Base-by-base conservation (phyloP, 345 rosid genomes). In the Mangifera indica region DNA sequence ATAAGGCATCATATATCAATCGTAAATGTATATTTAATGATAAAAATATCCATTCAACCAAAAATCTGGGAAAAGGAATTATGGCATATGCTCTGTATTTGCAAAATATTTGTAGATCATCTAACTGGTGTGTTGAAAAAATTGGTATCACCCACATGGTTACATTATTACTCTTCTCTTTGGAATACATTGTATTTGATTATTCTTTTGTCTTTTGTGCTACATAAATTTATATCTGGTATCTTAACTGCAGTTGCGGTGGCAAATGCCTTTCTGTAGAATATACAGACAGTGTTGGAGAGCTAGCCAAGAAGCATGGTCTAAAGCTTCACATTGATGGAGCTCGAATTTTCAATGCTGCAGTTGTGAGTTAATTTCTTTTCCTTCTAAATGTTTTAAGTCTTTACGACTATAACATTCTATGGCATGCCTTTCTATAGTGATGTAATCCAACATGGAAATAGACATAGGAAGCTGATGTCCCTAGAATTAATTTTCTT, bases 321-420 rank as follows among this genome's bases (percentile, higher is more conserved):
- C 77, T 95, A 82, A 91, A 91, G 85, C 94, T 92, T 86, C 98
- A 95, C 68, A 89, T 95, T 14, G 98, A 95, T 1, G 99, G 99
- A 49, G 99, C 98, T 84, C 91, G 94, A 63, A 88, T 95, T 77
- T 92, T 92, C 84, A 95, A 91, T 79, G 98, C 99, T 20, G 80
- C 99, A 63, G 67, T 81, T 69, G 99, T 91, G 76, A 89, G 99
- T 86, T 55, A 34, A 77, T 66, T 63, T n/a, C 46, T 2, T 58
- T 45, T 10, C 4, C 7, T 45, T 45, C 1, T n/a, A 37, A 21
- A 18, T 49, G 32, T 44, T 49, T n/a, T 17, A 11, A 20, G 29
- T 25, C 66, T 12, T 40, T n/a, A 5, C 51, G 14, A n/a, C 51
- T 55, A 15, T 9, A 56, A 15, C 4, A 48, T 62, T 72, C 52